These are phyloP conservation scores for Linum usitatissimum DNA, from an alignment of 345 rosid species.

Conservation along the genomic window DNA sequence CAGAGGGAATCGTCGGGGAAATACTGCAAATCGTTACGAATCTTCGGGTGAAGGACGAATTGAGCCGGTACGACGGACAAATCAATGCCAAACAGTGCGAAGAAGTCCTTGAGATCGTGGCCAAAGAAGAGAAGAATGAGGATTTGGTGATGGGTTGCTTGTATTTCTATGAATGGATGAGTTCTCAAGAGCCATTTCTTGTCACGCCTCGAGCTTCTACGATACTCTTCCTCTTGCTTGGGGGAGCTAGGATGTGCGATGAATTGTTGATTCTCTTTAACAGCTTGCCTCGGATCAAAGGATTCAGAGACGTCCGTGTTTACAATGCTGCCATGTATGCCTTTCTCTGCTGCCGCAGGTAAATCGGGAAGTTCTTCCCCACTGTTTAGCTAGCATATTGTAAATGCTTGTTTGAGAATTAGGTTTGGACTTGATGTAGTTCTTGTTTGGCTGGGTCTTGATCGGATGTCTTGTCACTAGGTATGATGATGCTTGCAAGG, in stretches of 20 bases:
- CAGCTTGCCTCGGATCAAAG: constrained; percentile 50
- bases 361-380: constrained; percentile 1
- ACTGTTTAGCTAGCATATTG: not conserved
- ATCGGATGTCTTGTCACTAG: constrained; percentile 23
- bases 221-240: constrained; percentile 54
- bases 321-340: constrained; percentile 74
- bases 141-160: constrained; percentile 42
- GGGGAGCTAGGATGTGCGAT: constrained; percentile 49
- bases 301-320: constrained; percentile 55
- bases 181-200: constrained; percentile 57
- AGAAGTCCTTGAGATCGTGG: constrained; percentile 47
- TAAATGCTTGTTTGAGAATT: not conserved
- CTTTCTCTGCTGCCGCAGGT: constrained; percentile 54
- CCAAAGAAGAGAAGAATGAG: constrained; percentile 16
- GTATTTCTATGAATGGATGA: constrained; percentile 86
- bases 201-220: constrained; percentile 59
- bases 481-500: constrained; percentile 63
- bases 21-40: constrained; percentile 43
- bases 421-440: not conserved
- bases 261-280: constrained; percentile 38
- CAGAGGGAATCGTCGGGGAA: constrained; percentile 28
- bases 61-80: constrained; percentile 33
- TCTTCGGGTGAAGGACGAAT: constrained; percentile 41
- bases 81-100: constrained; percentile 40
- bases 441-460: not conserved